Conservation (phyloP, 2,329 filamentous ascomycete species). For the Sporothrix sp. region DNA sequence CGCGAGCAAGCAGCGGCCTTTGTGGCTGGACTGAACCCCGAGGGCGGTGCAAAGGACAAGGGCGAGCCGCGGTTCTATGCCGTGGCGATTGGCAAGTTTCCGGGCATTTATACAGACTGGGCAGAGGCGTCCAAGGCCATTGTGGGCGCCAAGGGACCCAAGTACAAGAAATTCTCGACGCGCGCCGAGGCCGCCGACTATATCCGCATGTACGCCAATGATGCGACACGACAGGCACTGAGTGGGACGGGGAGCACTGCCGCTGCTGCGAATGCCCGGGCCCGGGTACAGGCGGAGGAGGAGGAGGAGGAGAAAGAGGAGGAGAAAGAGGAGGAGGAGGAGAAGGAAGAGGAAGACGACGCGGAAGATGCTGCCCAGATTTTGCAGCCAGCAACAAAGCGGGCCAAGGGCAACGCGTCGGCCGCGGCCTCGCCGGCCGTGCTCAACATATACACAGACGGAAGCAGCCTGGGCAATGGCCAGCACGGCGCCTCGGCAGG, state of each 20-base stretch:
- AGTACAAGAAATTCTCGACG: constrained; percentile 60
- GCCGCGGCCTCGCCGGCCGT: constrained; percentile 19
- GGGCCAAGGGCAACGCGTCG: constrained; percentile 21
- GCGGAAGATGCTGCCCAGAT: constrained; percentile 26
- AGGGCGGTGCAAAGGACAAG: constrained; percentile 28
- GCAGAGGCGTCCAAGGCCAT: constrained; percentile 62
- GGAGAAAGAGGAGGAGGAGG: constrained; percentile 19
- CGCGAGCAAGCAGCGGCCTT: constrained; percentile 71
- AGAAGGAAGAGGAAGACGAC: constrained; percentile 23
- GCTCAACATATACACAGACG: constrained; percentile 51
- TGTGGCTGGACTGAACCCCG: constrained; percentile 49
- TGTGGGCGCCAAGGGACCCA: constrained; percentile 58
- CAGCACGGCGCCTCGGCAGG: constrained; percentile 45
- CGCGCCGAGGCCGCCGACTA: constrained; percentile 68
- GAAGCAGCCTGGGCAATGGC: constrained; percentile 51
- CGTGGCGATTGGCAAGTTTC: constrained; percentile 47
- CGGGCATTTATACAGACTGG: constrained; percentile 58
- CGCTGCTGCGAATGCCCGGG: constrained; percentile 13
- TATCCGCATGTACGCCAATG: constrained; percentile 44
- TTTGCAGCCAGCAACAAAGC: constrained; percentile 27
- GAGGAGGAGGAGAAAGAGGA: constrained; percentile 22
- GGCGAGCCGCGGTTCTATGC: constrained; percentile 45
- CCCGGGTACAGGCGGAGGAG: constrained; percentile 16
- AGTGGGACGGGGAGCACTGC: constrained; percentile 23
- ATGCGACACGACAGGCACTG: constrained; percentile 33